Base-by-base conservation (phyloP, 2,329 filamentous ascomycete genomes). In the Fusarium begoniae region DNA sequence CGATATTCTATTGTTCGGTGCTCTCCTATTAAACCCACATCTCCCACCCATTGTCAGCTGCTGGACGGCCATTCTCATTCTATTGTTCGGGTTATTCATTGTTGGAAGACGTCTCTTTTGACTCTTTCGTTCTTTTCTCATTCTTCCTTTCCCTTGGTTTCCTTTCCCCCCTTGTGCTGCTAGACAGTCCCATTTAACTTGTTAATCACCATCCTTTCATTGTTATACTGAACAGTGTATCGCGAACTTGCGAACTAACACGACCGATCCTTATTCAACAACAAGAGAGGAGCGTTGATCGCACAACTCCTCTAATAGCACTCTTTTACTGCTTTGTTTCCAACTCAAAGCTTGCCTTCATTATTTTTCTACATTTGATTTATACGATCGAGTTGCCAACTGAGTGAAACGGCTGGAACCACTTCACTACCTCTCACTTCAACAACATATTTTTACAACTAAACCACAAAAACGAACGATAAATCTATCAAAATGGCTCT, bases 261-360 rank as follows among this genome's bases (percentile, higher is more conserved):
- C 69, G 37, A 68, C 63, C 63, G 43, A 61, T 75, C 56, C 48
- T 73, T 71, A 78, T 72, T 70, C 66, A 72, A 63, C n/a, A 56
- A 65, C 68, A 69, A 50, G 69, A 78, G 77, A 80, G 77, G 77
- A 79, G 73, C 78, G 78, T 80, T 80, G 79, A 80, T 79, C 79
- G 78, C 71, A 72, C 62, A 59, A 55, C 66, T 79, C 74, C 77
- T 79, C 77, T 74, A 53, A 35, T 44, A 70, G 54, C 75, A 75
- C 51, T 78, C 77, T 30, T 70, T 78, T 63, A 53, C 50, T 73
- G 48, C 62, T 59, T 73, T 64, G 51, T 56, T 66, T 67, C 22
- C 38, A 47, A 67, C 63, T 40, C 47, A 48, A 70, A 66, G 47
- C 65, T 58, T 53, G 37, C 65, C 40, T 65, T 66, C 63, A 45